A percentile compares a stretch with the other conserved stretches of the same genome.
Evolutionary conservation across 306 rosid species (phyloP).

Genomic region (Cercis canadensis): DNA sequence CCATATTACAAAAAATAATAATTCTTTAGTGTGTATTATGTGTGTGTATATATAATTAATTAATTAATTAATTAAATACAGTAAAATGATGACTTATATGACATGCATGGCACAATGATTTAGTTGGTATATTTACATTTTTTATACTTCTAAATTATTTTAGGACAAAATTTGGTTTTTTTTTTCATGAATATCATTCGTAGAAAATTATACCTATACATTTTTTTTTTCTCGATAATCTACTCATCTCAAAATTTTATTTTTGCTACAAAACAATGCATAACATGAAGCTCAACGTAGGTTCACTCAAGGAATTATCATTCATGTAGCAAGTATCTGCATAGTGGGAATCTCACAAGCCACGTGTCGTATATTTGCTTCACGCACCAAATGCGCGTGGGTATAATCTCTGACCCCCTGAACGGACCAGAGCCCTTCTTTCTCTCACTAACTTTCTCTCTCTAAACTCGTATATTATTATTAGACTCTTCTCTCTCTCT

Average conservation of each 20-base stretch:
- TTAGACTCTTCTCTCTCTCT: conserved; percentile 7
- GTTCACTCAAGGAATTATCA: background rate
- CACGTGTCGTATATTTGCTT: conserved; percentile 36
- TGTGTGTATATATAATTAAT: too few species aligned
- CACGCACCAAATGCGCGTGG: conserved; percentile 55
- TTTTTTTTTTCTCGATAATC: too few species aligned
- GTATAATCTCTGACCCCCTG: background rate
- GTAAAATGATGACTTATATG: too few species aligned
- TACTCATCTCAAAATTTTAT: background rate
- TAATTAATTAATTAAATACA: too few species aligned
- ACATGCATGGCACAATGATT: background rate
- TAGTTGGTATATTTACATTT: too few species aligned
- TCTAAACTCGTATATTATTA: conserved; percentile 24
- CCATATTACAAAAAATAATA: too few species aligned
- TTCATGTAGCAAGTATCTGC: conserved; percentile 40
- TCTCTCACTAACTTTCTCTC: conserved; percentile 41
- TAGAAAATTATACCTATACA: too few species aligned
- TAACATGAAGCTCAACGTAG: background rate
- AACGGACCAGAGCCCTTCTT: conserved; percentile 47
- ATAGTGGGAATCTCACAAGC: conserved; percentile 45
- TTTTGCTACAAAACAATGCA: background rate
- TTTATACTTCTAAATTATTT: too few species aligned
- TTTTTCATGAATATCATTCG: too few species aligned
- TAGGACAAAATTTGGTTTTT: background rate
- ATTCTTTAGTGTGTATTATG: too few species aligned